Percentiles rank a stretch among this genome's conserved stretches.
These are phyloP conservation scores for Alternaria dauci DNA, from an alignment of 2,329 filamentous ascomycete species.

Conservation along the genomic window DNA sequence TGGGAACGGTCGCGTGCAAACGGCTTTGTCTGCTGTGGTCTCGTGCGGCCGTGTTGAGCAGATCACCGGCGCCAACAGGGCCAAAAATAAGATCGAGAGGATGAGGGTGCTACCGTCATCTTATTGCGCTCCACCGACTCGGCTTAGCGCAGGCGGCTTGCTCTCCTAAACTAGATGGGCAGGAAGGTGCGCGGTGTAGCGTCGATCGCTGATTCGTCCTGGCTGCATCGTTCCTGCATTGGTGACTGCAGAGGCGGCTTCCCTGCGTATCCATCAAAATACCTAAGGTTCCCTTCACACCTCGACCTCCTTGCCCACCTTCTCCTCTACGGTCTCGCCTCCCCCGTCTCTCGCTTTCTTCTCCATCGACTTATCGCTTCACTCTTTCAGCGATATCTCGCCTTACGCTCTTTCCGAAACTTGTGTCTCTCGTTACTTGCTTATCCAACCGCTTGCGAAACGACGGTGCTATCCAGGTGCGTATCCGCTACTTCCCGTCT, in stretches of 20 bases:
- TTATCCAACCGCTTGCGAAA: slow-evolving; percentile 16
- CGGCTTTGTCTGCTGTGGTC: slow-evolving; percentile 1
- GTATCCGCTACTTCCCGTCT: slow-evolving; percentile 30
- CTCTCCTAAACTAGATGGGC: slow-evolving; percentile 10
- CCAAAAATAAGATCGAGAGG: slow-evolving; percentile 22
- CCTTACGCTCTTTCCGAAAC: slow-evolving; percentile 52
- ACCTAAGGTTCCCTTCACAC: slow-evolving; percentile 21
- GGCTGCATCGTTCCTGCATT: slow-evolving; percentile 24
- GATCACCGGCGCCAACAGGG: slow-evolving; percentile 6
- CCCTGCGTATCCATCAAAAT: slow-evolving; percentile 31
- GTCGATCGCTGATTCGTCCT: slow-evolving; percentile 13
- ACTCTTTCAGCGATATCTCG: slow-evolving; percentile 69
- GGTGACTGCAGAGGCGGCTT: slow-evolving; percentile 25
- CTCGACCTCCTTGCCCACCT: slow-evolving; percentile 42
- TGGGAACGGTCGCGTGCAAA: neutral
- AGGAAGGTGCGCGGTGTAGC: slow-evolving; percentile 7
- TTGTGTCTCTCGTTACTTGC: slow-evolving; percentile 34
- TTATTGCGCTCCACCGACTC: slow-evolving; percentile 22
- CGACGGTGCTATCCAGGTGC: slow-evolving; percentile 36
- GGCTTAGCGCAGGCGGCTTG: slow-evolving; percentile 23
- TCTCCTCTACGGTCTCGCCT: slow-evolving; percentile 47
- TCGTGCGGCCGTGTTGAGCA: slow-evolving; percentile 4
- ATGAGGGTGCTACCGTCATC: slow-evolving; percentile 17
- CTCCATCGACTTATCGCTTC: slow-evolving; percentile 62
- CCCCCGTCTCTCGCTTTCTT: slow-evolving; percentile 31